Evolutionary conservation across 306 rosid genomes (phyloP), one percentile per base, ranked within the genome.

Genomic region (Arachis stenosperma): DNA sequence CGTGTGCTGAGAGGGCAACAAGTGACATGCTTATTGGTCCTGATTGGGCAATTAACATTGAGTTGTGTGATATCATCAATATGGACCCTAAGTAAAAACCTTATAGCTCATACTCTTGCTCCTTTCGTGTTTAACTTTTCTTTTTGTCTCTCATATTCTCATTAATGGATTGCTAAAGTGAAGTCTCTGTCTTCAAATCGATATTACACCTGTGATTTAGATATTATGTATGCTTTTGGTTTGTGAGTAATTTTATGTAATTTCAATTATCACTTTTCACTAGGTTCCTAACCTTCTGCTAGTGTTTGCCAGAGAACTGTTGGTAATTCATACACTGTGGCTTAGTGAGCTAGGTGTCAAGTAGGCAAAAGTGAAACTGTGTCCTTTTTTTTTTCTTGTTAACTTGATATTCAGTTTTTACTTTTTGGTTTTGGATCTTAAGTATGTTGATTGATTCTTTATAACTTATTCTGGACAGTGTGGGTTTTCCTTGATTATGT

Each of bases 1-100:
- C 97, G 27, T 91, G 87, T 70, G 97, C 93, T 8, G 97, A 95
- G 84, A 95, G 96, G 86, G 98, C 98, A 42, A 95, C 98, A 1
- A 95, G 89, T 79, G 99, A 95, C 75, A 83, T 92, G 97, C 86
- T 95, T 82, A 90, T 86, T 39, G 96, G 97, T 75, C 98, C 99
- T 1, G 98, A 95, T 79, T 95, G 98, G 99, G 98, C 98, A 39
- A 73, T 95, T 62, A 95, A 95, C 81, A 87, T 95, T 11, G 99
- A 95, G 79, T 71, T 95, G 58, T 95, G 99, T 57, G 99, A 95
- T 83, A 83, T 91, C 73, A 89, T 91, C 71, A 95, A 91, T 56
- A 78, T 80, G 85, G 90, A 90, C 29, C 99, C 97, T 10, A 90
- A 96, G 98, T 95, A 89, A 55, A 5, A 86, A 82, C 37, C 3